Base-by-base conservation (phyloP, 1,284 basidiomycete species). In the Leccinum variabile region DNA sequence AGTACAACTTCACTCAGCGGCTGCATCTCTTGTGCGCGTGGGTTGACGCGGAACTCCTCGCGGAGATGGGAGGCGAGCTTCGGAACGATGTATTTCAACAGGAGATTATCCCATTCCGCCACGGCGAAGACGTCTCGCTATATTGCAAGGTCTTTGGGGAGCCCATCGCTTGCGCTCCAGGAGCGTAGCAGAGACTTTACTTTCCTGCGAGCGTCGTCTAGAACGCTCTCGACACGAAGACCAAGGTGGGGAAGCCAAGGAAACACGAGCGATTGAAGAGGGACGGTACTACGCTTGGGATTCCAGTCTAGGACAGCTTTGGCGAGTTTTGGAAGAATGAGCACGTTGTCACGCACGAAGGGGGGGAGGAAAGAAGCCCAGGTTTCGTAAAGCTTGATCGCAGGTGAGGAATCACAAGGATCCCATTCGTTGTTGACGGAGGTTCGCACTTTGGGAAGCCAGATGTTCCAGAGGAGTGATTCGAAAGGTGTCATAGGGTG, bases 161-260 rank as follows among this genome's bases (percentile, higher is more conserved):
- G 79, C 0, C 86, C 84, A 50, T 95, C 91, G 41, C 82, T 79
- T n/a, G 86, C 81, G 22, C 73, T 81, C 94, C 95, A 97, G n/a
- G 78, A 77, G 59, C 94, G 85, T 62, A 99, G 78, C 58, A 92
- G 77, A 57, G 83, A 84, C 73, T 92, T 90, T 59, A 99, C 80
- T 71, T 96, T 92, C 65, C 95, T 82, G 70, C 89, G 89, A 5
- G 94, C 91, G 64, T 97, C 94, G 14, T 87, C 89, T 9, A 99
- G 76, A 7, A 98, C 79, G 13, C 88, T 87, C 61, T 94, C 91
- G 65, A 94, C 78, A 54, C 94, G 80, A 22, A 91, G 77, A 1
- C 92, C 94, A 5, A 98, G 82, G 68, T 94, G 84, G 1, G 95
- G 92, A 54, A 99, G 77, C 97, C 97, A 99, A 3, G 97, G 97